phyloP scores from a whole-genome alignment of 2,329 filamentous ascomycete genomes.

The Diaporthe sp. region DNA sequence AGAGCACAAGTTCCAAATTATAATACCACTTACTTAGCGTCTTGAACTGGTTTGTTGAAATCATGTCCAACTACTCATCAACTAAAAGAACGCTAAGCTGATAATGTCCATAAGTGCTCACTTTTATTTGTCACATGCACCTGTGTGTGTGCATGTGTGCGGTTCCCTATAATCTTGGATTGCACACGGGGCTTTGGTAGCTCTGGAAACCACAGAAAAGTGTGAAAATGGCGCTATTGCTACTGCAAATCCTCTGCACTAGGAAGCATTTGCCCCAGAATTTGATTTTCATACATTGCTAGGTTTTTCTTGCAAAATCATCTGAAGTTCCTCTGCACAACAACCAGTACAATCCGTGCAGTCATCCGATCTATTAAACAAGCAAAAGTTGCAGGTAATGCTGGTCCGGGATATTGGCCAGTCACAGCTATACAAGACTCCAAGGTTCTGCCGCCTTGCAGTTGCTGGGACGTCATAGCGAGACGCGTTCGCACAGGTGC shows the following conservation, averaged over 20 bases:
- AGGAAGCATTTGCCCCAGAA: neutral
- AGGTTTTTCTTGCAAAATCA: neutral
- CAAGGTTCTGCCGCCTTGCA: constrained; percentile 5
- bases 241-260: neutral
- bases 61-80: neutral
- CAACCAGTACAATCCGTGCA: neutral
- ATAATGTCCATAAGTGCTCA: neutral
- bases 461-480: constrained; percentile 18
- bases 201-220: neutral
- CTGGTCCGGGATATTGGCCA: neutral
- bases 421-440: neutral
- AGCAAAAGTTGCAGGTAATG: neutral
- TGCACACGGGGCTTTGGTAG: neutral
- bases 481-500: neutral
- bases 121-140: neutral
- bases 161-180: neutral
- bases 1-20: neutral
- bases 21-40: neutral
- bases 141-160: neutral
- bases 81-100: neutral
- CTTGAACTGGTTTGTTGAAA: neutral
- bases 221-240: neutral
- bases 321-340: neutral
- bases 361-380: neutral
- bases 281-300: rapidly evolving